Evolutionary conservation across 345 rosid species (phyloP), one percentile per base, ranked within the genome.

Genomic region (Melaleuca quinquenervia): DNA sequence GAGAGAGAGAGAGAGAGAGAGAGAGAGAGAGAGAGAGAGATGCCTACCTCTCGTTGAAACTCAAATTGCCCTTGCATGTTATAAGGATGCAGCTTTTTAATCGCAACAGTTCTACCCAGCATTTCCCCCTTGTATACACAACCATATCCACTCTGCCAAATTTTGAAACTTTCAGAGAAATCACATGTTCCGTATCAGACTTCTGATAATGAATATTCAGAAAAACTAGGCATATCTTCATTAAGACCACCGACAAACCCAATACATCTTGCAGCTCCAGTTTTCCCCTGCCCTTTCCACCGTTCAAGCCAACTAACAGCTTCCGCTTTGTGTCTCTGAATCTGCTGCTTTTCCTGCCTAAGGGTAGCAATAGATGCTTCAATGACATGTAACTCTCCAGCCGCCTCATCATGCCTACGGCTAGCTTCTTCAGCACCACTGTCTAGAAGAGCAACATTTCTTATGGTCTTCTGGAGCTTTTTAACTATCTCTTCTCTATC

Each of bases 101-200:
- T 90, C 16, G 95, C 95, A 52, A 95, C 96, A 82, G 96, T 95
- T 91, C 95, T 91, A 80, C 98, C 98, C 89, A 94, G 84, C 96
- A 94, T 91, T 92, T 95, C 98, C 80, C 95, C 98, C 90, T 95
- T 94, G 91, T 91, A 94, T 84, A 95, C 94, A 91, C 91, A 86
- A 76, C 94, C 94, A 85, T 87, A 89, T 88, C 95, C 94, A 84
- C 96, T 93, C 88, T 89, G 91, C 52, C 96, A 94, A 82, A 95
- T 82, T 87, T 91, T 93, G 90, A 95, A 95, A 88, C 94, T 93
- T 86, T 94, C 96, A 29, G 93, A 94, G 88, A 95, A 95, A 90
- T 91, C 64, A 90, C 94, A 95, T 16, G 96, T 92, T 21, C 96
- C 98, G 48, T 93, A 88, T 90, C 91, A 88, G 84, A 93, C 78